Percentiles rank a stretch among this genome's conserved stretches.
These are phyloP conservation scores for Phytophthora pinifolia DNA, from an alignment of 352 stramenopile genomes.

Conservation along the genomic window DNA sequence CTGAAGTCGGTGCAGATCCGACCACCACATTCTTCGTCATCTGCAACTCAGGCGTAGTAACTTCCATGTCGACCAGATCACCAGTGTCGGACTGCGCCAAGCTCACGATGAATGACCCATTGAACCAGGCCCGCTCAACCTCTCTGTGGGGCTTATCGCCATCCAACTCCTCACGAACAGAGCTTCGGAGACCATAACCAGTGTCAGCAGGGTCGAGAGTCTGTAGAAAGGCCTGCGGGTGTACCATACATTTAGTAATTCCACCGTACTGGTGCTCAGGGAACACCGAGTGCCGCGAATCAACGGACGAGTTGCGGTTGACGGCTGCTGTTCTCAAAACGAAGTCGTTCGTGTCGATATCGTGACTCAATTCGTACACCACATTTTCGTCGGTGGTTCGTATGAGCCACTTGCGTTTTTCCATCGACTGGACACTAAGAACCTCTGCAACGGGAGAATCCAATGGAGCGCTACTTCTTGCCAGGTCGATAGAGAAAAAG, in stretches of 20 bases:
- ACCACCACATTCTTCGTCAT: constrained; percentile 52
- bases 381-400: constrained; percentile 39
- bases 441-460: constrained; percentile 23
- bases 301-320: constrained; percentile 1
- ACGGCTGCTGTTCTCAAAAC: constrained; percentile 33
- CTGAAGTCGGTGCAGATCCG: neutral
- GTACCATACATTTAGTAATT: constrained; percentile 30
- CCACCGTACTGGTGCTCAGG: constrained; percentile 13
- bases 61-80: constrained; percentile 41
- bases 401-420: constrained; percentile 49
- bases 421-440: constrained; percentile 39
- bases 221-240: constrained; percentile 54
- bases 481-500: constrained; percentile 57
- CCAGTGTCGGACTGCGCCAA: constrained; percentile 18
- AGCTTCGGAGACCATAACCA: constrained; percentile 23
- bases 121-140: constrained; percentile 35
- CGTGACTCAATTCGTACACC: constrained; percentile 36
- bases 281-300: constrained; percentile 38
- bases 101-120: constrained; percentile 28
- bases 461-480: constrained; percentile 8
- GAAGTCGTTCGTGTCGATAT: constrained; percentile 24
- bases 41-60: constrained; percentile 29
- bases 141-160: neutral
- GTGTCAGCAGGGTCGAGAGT: constrained; percentile 10
- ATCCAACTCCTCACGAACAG: constrained; percentile 16